These are phyloP conservation scores for Hypoxylon sp. DNA, from an alignment of 2,329 filamentous ascomycete genomes.

Conservation along the genomic window DNA sequence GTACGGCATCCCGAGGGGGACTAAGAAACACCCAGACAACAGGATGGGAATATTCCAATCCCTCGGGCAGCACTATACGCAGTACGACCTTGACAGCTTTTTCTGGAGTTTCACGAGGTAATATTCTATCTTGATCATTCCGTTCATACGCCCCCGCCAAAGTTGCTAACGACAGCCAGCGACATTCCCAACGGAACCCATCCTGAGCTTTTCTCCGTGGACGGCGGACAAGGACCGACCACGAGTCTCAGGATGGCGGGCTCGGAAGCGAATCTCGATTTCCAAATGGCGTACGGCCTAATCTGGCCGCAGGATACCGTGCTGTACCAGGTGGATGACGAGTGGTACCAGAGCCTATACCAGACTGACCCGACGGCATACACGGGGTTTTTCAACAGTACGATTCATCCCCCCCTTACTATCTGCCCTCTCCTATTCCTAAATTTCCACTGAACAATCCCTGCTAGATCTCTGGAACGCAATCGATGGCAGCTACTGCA, in stretches of 20 bases:
- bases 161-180: conserved; percentile 31
- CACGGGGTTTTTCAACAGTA: conserved; percentile 52
- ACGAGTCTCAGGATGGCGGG: conserved; percentile 49
- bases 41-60: conserved; percentile 59
- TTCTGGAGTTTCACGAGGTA: conserved; percentile 51
- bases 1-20: conserved; percentile 55
- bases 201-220: conserved; percentile 54
- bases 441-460: neutral
- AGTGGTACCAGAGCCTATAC: conserved; percentile 53
- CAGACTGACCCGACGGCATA: conserved; percentile 45
- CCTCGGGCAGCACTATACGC: conserved; percentile 56
- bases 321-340: conserved; percentile 62
- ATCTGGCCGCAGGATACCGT: conserved; percentile 65
- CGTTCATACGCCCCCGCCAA: neutral
- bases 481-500: conserved; percentile 66
- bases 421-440: neutral
- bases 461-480: conserved; percentile 61
- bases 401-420: neutral
- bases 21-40: conserved; percentile 52
- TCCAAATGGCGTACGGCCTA: conserved; percentile 61
- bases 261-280: conserved; percentile 61
- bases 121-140: neutral
- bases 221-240: conserved; percentile 53
- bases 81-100: conserved; percentile 56
- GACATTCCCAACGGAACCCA: conserved; percentile 55